Conservation (phyloP, 768 basidiomycete species). For the Leccinum truebloodii region DNA sequence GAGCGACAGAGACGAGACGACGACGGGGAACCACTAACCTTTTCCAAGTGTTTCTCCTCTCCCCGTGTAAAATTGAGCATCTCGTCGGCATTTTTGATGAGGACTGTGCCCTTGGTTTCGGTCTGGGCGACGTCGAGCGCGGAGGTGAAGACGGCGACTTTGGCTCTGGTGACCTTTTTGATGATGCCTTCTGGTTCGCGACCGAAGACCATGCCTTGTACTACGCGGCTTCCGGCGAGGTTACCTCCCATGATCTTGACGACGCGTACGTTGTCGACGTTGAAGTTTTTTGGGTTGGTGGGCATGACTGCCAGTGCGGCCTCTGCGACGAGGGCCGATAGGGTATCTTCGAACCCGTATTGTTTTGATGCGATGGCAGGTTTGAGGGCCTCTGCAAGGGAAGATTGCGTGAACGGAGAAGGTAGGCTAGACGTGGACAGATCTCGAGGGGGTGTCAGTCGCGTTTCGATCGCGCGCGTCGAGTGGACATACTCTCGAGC, state of each 20-base stretch:
- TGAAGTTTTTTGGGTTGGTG: conserved; percentile 84
- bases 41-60: conserved; percentile 96
- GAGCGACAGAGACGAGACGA: not conserved
- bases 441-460: conserved; percentile 42
- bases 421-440: conserved; percentile 71
- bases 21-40: conserved; percentile 40
- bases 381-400: conserved; percentile 75
- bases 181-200: conserved; percentile 90
- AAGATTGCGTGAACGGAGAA: conserved; percentile 65
- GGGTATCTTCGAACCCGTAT: conserved; percentile 86
- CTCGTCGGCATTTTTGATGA: conserved; percentile 93
- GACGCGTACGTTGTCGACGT: conserved; percentile 96
- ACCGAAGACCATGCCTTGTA: conserved; percentile 98
- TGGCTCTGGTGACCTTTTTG: conserved; percentile 81
- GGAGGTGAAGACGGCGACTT: conserved; percentile 95
- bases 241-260: conserved; percentile 98
- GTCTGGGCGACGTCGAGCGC: conserved; percentile 94
- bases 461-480: conserved; percentile 8
- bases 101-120: conserved; percentile 97
- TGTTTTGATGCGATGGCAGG: conserved; percentile 97
- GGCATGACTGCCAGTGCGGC: conserved; percentile 94
- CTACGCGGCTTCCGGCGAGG: conserved; percentile 80
- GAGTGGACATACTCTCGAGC: conserved; percentile 73
- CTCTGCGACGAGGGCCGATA: conserved; percentile 86
- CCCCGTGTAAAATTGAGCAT: conserved; percentile 96